These are phyloP conservation scores for Naganishia vaughanmartiniae DNA, from an alignment of 768 basidiomycete species.

Conservation along the genomic window DNA sequence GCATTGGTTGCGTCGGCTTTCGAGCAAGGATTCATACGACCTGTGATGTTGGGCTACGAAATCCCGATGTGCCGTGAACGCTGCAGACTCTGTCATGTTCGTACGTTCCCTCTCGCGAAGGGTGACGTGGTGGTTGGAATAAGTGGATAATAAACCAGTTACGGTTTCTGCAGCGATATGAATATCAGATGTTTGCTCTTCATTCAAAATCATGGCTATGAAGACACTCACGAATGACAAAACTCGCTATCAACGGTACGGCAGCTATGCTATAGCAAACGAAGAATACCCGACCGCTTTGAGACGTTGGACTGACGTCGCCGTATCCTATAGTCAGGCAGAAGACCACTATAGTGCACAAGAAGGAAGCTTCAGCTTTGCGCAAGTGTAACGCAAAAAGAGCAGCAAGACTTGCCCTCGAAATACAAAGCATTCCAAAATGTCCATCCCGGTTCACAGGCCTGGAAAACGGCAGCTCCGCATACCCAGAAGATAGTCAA, in stretches of 20 bases:
- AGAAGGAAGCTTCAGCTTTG: background rate
- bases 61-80: conserved; percentile 41
- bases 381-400: conserved; percentile 34
- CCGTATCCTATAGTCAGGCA: conserved; percentile 47
- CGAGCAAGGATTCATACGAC: conserved; percentile 26
- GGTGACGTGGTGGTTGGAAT: conserved; percentile 32
- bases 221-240: conserved; percentile 40
- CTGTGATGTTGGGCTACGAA: conserved; percentile 41
- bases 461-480: conserved; percentile 49
- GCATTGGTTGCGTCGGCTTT: background rate
- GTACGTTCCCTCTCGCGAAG: conserved; percentile 32
- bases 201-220: background rate
- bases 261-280: conserved; percentile 49
- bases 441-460: conserved; percentile 49
- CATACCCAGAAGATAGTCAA: conserved; percentile 50
- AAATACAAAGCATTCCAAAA: conserved; percentile 48
- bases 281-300: conserved; percentile 48
- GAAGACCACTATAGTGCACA: conserved; percentile 27
- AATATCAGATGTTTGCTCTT: conserved; percentile 39
- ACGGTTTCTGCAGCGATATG: conserved; percentile 5
- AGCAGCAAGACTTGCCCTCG: conserved; percentile 39
- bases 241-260: conserved; percentile 51
- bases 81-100: conserved; percentile 28
- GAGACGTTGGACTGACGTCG: conserved; percentile 41
- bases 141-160: conserved; percentile 41